A percentile compares a stretch with the other conserved stretches of the same genome.
Evolutionary conservation across 345 rosid genomes (phyloP).

Genomic region (Corymbia maculata): DNA sequence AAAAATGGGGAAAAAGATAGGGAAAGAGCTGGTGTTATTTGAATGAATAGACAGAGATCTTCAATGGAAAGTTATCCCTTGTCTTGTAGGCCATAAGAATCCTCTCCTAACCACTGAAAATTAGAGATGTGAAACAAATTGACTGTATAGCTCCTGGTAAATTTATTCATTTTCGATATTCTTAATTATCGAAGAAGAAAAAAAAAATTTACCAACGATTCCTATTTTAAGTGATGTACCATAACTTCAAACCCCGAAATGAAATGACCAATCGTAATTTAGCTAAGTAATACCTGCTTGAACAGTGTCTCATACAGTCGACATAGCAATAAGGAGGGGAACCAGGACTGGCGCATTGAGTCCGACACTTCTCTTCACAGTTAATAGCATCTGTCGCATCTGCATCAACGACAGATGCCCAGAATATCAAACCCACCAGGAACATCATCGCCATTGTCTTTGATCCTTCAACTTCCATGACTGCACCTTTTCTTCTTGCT

Average conservation of each 20-base stretch:
- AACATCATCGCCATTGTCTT: neutral
- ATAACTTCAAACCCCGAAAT: neutral
- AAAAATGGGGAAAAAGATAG: neutral
- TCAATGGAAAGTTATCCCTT: neutral
- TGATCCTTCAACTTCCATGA: neutral
- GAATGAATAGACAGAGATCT: neutral
- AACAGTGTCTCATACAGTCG: neutral
- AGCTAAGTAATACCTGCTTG: neutral
- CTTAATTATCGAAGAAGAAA: neutral
- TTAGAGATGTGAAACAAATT: neutral
- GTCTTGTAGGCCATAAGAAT: neutral
- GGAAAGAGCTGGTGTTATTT: neutral
- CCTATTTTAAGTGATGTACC: neutral
- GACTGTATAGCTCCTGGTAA: neutral
- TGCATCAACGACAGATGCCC: neutral
- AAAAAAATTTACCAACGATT: neutral
- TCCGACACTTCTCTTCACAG: neutral
- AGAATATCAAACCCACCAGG: neutral
- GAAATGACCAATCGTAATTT: neutral
- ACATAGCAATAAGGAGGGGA: fast-evolving
- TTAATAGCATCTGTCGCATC: neutral
- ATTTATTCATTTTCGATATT: too few relatives aligned
- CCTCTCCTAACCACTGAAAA: neutral
- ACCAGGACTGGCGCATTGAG: neutral
- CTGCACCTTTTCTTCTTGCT: neutral